Base-by-base conservation (phyloP, 2,329 filamentous ascomycete genomes). In the Gaeumannomyces sp. region DNA sequence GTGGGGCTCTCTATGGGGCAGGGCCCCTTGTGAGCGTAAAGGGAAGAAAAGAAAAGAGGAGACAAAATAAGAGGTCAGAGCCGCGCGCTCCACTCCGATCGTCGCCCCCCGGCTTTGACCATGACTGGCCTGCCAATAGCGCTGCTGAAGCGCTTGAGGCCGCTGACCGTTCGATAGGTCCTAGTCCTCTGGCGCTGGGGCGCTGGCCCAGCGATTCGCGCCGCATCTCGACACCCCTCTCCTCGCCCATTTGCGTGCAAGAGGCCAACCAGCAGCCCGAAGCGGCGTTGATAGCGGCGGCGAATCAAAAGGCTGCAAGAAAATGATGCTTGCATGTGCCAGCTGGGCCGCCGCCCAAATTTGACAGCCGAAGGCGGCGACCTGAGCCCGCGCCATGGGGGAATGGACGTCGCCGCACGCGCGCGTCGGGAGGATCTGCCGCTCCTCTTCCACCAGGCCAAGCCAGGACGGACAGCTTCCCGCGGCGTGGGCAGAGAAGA, bases 71-170 rank as follows among this genome's bases (percentile, higher is more conserved):
- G 45, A 57, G n/a, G 56, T 59, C 58, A 38, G 62, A 64, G 62
- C 62, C 62, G 62, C 62, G 62, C 62, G 62, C 53, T 64, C 62
- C 56, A 57, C 61, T 3, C 13, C 27, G 10, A 29, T 29, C 56
- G n/a, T 58, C n/a, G 56, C 56, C 25, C 27, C 57, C 27, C 27
- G 25, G 57, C 27, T 29, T 59, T 19, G 25, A n/a, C 57, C 25
- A 59, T 25, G 29, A 27, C 57, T 19, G 57, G 57, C 6, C 57
- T 59, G 35, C 35, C 35, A 38, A 16, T 11, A 59, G 56, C 56
- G 27, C n/a, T 58, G n/a, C n/a, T 19, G n/a, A 22, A 58, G 45
- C 22, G 19, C 19, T 53, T 11, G 8, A 53, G 45, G 45, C 19
- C 4, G 22, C 45, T 11, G 19, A 5, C 45, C 45, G 45, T 53